Evolutionary conservation across 441 rosid species (phyloP).

Genomic region (Biscutella laevigata): DNA sequence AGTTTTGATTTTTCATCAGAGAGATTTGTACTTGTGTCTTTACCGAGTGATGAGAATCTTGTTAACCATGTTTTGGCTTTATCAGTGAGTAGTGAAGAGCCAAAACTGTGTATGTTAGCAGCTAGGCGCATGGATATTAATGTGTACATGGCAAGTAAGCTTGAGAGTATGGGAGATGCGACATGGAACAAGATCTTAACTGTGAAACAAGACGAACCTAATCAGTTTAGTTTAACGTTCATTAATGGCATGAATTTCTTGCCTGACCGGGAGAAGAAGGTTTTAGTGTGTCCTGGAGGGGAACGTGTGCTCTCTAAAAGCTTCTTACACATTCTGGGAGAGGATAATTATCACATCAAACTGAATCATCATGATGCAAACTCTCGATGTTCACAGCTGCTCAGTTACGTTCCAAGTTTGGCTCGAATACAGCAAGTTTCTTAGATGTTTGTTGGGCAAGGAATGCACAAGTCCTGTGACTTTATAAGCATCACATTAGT

Average conservation of each 20-base stretch:
- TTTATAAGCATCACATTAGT: too few species aligned
- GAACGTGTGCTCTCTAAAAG: background rate
- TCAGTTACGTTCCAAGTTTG: background rate
- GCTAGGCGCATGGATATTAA: background rate
- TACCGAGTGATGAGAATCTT: background rate
- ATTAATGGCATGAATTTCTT: constrained; percentile 4
- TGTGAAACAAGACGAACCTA: too few species aligned
- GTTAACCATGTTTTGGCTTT: background rate
- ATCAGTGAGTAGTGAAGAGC: constrained; percentile 4
- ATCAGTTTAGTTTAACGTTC: too few species aligned
- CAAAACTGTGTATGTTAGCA: background rate
- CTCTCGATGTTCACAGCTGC: background rate
- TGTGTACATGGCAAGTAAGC: background rate
- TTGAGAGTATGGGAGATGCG: background rate
- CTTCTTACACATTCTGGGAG: background rate
- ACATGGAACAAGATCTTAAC: constrained; percentile 11
- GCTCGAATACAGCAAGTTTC: background rate
- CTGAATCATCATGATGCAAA: background rate
- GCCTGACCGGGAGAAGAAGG: background rate
- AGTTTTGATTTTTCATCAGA: constrained; percentile 3
- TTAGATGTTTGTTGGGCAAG: too few species aligned
- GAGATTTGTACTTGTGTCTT: background rate
- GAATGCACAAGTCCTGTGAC: too few species aligned
- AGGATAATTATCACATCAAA: background rate
- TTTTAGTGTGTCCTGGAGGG: background rate